Conservation (phyloP, 2,329 filamentous ascomycete species). For the Xylaria arbuscula region DNA sequence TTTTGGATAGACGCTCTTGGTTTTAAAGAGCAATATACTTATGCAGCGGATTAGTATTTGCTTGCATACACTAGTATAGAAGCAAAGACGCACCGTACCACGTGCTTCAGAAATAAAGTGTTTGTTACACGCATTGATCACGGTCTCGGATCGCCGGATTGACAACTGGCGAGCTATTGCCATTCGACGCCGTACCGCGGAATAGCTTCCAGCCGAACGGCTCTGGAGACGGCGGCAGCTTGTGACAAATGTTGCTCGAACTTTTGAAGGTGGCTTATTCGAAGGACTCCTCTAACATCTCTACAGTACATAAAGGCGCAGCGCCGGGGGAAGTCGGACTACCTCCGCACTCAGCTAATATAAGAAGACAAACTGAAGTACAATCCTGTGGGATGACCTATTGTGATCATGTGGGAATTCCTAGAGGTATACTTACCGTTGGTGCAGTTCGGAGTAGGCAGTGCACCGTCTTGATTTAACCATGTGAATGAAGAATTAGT, state of each 20-base stretch:
- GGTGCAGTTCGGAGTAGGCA: constrained; percentile 6
- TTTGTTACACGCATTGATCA: constrained; percentile 17
- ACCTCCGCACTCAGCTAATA: not conserved
- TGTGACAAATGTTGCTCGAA: not conserved
- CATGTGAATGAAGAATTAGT: not conserved
- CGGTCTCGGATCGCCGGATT: constrained; percentile 1
- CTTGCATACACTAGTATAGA: not conserved
- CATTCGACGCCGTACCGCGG: not conserved
- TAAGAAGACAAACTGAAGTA: not conserved
- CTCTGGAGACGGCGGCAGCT: not conserved
- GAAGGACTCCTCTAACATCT: not conserved
- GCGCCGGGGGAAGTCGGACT: not conserved
- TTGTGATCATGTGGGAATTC: constrained; percentile 8
- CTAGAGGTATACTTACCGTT: not conserved
- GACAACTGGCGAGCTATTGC: constrained; percentile 5
- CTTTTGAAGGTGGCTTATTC: not conserved
- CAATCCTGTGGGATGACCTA: not conserved
- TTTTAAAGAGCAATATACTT: not conserved
- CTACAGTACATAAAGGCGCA: not conserved
- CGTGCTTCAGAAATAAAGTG: constrained; percentile 9
- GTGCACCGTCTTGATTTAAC: not conserved
- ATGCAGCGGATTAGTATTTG: constrained; percentile 12
- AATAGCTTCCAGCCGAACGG: not conserved
- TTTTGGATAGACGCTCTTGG: constrained; percentile 36
- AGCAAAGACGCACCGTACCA: not conserved